phyloP scores from a whole-genome alignment of 768 basidiomycete genomes.

The Kwoniella dejecticola region DNA sequence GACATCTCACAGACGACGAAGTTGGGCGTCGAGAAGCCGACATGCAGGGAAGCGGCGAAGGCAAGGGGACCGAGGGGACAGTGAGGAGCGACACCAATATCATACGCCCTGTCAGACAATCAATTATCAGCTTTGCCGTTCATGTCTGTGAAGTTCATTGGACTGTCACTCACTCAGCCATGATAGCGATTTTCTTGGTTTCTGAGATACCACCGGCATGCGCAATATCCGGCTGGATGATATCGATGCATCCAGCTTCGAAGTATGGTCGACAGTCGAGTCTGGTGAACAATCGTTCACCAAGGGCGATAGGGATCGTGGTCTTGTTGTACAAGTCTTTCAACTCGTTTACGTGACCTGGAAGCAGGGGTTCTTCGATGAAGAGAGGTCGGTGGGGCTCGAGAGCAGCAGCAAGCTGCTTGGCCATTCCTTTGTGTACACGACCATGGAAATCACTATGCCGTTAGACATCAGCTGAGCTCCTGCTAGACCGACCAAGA shows the following conservation, averaged over 20 bases:
- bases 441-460: constrained; percentile 53
- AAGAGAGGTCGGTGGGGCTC: constrained; percentile 54
- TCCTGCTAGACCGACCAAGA: too few species aligned
- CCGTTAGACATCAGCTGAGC: neutral
- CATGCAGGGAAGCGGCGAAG: constrained; percentile 69
- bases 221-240: constrained; percentile 51
- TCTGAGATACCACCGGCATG: constrained; percentile 54
- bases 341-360: constrained; percentile 50
- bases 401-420: constrained; percentile 49
- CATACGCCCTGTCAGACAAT: constrained; percentile 59
- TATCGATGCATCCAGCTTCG: constrained; percentile 51
- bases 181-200: constrained; percentile 50
- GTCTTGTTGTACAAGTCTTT: constrained; percentile 51
- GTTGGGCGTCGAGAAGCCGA: constrained; percentile 65
- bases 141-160: neutral
- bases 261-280: constrained; percentile 53
- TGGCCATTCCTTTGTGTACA: constrained; percentile 53
- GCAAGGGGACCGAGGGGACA: constrained; percentile 69
- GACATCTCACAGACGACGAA: constrained; percentile 58
- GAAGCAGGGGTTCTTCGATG: constrained; percentile 53
- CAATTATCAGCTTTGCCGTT: neutral
- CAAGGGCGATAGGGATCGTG: constrained; percentile 52
- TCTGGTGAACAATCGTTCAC: constrained; percentile 50
- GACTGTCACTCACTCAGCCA: constrained; percentile 45
- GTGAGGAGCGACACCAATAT: constrained; percentile 70